phyloP scores from a whole-genome alignment of 208 protist genomes.

The Leishmania tarentolae region DNA sequence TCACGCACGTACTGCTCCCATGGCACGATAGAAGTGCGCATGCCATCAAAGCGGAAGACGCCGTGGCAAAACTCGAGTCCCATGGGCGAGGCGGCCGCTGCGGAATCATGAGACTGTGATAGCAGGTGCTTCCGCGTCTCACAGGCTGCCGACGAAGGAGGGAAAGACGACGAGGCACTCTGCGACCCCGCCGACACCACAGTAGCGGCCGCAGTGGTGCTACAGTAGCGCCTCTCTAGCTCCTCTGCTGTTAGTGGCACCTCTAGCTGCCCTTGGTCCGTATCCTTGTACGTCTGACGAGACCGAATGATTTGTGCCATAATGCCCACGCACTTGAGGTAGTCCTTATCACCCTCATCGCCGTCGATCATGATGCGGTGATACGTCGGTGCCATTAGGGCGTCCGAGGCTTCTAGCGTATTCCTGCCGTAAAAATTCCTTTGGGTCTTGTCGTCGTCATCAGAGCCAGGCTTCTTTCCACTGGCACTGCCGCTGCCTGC shows the following conservation, averaged over 20 bases:
- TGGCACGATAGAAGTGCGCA: constrained; percentile 64
- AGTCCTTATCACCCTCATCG: constrained; percentile 73
- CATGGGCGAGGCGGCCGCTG: constrained; percentile 15
- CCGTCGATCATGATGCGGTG: constrained; percentile 80
- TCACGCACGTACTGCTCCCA: constrained; percentile 81
- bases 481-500: background rate
- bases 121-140: background rate
- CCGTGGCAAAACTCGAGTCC: constrained; percentile 40
- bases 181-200: background rate
- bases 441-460: background rate
- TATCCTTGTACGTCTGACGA: constrained; percentile 70
- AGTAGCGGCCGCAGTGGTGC: background rate
- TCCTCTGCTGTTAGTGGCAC: constrained; percentile 31
- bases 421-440: background rate
- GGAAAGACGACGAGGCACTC: background rate
- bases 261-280: constrained; percentile 75
- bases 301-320: constrained; percentile 68
- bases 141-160: background rate
- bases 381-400: constrained; percentile 39
- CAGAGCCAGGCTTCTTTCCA: background rate
- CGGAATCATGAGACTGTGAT: background rate
- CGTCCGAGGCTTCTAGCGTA: constrained; percentile 2
- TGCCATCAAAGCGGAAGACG: constrained; percentile 61
- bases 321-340: constrained; percentile 70
- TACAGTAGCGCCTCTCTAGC: constrained; percentile 23